Conservation (phyloP, 192 early-diverging fungal genomes). For the Nowakowskiella sp. region DNA sequence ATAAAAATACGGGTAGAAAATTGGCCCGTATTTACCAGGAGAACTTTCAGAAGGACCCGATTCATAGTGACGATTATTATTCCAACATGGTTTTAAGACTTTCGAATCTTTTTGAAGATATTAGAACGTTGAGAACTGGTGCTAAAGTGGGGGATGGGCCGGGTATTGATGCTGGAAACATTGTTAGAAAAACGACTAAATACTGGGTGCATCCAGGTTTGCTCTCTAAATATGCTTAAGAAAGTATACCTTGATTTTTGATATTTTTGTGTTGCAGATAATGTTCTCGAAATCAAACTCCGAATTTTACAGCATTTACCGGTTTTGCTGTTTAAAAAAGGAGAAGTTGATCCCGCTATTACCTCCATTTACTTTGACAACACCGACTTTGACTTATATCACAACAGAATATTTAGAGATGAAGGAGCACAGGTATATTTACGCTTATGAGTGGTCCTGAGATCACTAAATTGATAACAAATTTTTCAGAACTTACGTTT, state of each 20-base stretch:
- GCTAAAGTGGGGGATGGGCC: slow-evolving; percentile 15
- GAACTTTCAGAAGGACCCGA: slow-evolving; percentile 73
- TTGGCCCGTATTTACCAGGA: slow-evolving; percentile 72
- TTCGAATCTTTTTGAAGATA: slow-evolving; percentile 37
- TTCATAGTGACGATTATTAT: slow-evolving; percentile 65
- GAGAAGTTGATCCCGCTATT: slow-evolving; percentile 78
- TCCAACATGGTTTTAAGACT: slow-evolving; percentile 78
- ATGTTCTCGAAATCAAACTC: slow-evolving; percentile 89
- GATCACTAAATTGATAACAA: background rate
- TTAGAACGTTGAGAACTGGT: slow-evolving; percentile 31
- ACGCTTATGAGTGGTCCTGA: background rate
- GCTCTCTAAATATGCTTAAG: background rate
- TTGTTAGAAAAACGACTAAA: slow-evolving; percentile 80
- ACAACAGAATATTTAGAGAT: slow-evolving; percentile 75
- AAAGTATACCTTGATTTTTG: background rate
- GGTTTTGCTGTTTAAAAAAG: slow-evolving; percentile 79
- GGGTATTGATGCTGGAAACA: slow-evolving; percentile 44
- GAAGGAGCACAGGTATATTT: slow-evolving; percentile 72
- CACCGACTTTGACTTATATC: slow-evolving; percentile 77
- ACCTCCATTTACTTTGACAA: slow-evolving; percentile 94
- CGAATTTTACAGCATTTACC: slow-evolving; percentile 85
- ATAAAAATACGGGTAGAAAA: slow-evolving; percentile 83
- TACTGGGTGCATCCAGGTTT: slow-evolving; percentile 86
- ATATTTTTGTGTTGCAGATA: slow-evolving; percentile 49
- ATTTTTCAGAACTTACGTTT: slow-evolving; percentile 56